phyloP scores from a whole-genome alignment of 441 rosid species.

The Geranium incanum region DNA sequence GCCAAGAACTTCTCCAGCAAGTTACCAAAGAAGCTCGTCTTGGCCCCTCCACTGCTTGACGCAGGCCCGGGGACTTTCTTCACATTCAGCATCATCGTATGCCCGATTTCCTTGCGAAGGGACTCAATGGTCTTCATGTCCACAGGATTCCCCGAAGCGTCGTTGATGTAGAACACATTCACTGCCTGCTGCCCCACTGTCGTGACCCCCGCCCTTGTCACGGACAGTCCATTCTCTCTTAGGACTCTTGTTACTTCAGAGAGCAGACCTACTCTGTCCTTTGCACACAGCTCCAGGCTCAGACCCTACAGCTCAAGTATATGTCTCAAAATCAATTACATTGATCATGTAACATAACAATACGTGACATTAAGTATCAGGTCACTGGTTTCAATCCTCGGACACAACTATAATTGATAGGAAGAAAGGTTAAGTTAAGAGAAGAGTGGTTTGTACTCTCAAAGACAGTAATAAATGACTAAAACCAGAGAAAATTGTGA shows the following conservation, averaged over 20 bases:
- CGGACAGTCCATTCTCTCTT: conserved; percentile 68
- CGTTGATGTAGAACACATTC: conserved; percentile 70
- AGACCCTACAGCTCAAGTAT: conserved; percentile 42
- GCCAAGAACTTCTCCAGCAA: conserved; percentile 67
- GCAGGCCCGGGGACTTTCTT: conserved; percentile 46
- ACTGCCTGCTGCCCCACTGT: conserved; percentile 73
- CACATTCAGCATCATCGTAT: conserved; percentile 63
- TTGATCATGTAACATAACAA: too few species aligned
- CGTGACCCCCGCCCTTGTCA: conserved; percentile 72
- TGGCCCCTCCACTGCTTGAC: conserved; percentile 48
- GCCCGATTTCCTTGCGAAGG: conserved; percentile 68
- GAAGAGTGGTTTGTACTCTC: too few species aligned
- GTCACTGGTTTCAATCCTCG: too few species aligned
- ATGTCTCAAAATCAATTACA: background rate
- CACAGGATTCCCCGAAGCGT: conserved; percentile 74
- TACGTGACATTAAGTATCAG: conserved; percentile 3
- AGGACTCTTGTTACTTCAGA: conserved; percentile 77
- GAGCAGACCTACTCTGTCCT: conserved; percentile 76
- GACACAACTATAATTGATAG: too few species aligned
- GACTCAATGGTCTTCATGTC: conserved; percentile 67
- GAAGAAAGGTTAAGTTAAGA: too few species aligned
- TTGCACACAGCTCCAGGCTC: conserved; percentile 75
- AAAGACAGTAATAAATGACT: too few species aligned
- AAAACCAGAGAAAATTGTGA: too few species aligned
- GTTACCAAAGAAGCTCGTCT: conserved; percentile 78